Evolutionary conservation across 192 early-diverging fungal genomes (phyloP), one percentile per base, ranked within the genome.

Genomic region (Backusella psychrophila): DNA sequence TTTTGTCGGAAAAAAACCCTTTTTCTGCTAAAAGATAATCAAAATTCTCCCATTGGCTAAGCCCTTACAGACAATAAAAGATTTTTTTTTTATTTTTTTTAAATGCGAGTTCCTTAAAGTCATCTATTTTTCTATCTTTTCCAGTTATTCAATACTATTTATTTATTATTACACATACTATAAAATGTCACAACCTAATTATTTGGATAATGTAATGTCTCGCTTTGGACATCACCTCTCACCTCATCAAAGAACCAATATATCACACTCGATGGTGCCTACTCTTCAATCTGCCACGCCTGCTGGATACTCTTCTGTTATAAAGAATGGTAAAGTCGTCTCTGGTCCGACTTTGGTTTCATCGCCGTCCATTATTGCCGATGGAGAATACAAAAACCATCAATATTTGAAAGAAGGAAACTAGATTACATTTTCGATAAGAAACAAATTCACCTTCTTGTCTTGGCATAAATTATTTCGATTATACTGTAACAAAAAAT

Each of bases 141-240:
- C 59, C 5, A 31, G 34, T 73, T 36, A 17, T 56, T 72, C 36
- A 56, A 33, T n/a, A 9, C 31, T 74, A 36, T 35, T 73, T 31
- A 34, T 36, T 42, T 42, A 29, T 33, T 33, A 17, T n/a, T 44
- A 44, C 31, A 41, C 39, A 33, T 38, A 67, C 23, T 72, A 63
- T 11, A 63, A 63, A 63, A 56, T 42, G 66, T 66, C 63, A 19
- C 66, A 68, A 15, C 75, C 75, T 11, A 68, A 69, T 2, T 77
- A 77, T 35, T 42, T 77, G 46, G 39, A 77, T 49, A 71, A 63
- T 44, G 68, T 77, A 6, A 71, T 77, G 38, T 77, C 76, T 8
- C 46, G 76, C 19, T 77, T 77, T 41, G 76, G 76, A 34, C 76
- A 77, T 34, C 69, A 72, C 34, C 59, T 77, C 9, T 72, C 69